A percentile compares a stretch with the other conserved stretches of the same genome.
Evolutionary conservation across 495 filamentous ascomycete species (phyloP).

Genomic region (Penicillium simplicissimum): DNA sequence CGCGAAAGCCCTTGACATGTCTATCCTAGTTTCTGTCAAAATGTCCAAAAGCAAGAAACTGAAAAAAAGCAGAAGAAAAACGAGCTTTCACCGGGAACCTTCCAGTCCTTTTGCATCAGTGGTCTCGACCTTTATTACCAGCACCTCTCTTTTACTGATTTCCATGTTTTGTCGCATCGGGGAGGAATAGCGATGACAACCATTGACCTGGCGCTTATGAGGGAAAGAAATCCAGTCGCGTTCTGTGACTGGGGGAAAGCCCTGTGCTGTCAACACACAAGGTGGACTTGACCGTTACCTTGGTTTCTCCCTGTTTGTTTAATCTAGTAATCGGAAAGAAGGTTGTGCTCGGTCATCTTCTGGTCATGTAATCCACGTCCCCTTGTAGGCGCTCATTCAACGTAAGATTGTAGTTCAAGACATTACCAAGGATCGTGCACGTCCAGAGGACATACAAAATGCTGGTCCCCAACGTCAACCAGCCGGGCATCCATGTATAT

Average conservation of each 20-base stretch:
- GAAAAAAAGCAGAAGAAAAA: constrained; percentile 44
- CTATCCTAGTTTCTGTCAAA: constrained; percentile 50
- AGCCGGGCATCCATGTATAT: not conserved
- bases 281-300: constrained; percentile 64
- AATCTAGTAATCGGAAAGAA: constrained; percentile 44
- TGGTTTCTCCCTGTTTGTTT: constrained; percentile 53
- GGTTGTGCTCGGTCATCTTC: constrained; percentile 35
- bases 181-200: constrained; percentile 50
- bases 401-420: not conserved
- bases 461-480: not conserved
- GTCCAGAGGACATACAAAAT: not conserved
- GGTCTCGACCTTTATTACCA: constrained; percentile 24
- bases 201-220: constrained; percentile 80
- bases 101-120: constrained; percentile 36
- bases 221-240: constrained; percentile 88
- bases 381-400: not conserved
- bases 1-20: constrained; percentile 44
- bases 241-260: constrained; percentile 78
- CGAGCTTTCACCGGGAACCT: constrained; percentile 36
- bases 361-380: constrained; percentile 13
- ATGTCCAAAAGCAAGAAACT: constrained; percentile 38
- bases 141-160: constrained; percentile 27
- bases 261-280: constrained; percentile 72
- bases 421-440: not conserved
- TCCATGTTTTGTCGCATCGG: constrained; percentile 36